phyloP scores from a whole-genome alignment of 2,329 filamentous ascomycete genomes.

The Botryotinia calthae region DNA sequence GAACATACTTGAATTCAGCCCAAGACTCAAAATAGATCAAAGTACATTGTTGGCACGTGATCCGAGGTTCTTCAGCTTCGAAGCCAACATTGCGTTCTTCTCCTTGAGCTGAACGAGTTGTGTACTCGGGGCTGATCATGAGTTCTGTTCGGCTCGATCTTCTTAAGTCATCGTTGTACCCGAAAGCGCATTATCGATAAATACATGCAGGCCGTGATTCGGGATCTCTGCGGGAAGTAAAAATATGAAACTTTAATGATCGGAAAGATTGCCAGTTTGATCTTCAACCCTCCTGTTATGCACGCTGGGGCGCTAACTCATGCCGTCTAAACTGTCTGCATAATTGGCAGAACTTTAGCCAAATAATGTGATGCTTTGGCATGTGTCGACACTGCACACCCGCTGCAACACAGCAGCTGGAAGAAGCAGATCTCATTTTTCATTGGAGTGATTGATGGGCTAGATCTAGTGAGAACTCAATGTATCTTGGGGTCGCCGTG shows the following conservation, averaged over 20 bases:
- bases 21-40: not conserved
- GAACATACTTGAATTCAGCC: too few species aligned
- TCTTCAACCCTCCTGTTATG: not conserved
- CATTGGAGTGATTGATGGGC: not conserved
- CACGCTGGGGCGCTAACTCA: not conserved
- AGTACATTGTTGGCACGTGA: not conserved
- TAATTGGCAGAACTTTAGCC: conserved; percentile 11
- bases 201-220: not conserved
- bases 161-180: not conserved
- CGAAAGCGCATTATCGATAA: not conserved
- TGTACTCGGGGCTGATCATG: not conserved
- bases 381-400: conserved; percentile 7
- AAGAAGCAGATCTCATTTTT: not conserved
- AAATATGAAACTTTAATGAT: not conserved
- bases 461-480: not conserved
- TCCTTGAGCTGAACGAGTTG: not conserved
- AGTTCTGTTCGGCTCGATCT: not conserved
- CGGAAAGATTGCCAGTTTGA: conserved; percentile 1
- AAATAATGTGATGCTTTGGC: conserved; percentile 7
- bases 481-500: not conserved
- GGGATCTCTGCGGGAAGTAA: not conserved
- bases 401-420: not conserved
- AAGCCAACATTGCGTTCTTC: not conserved
- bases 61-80: not conserved
- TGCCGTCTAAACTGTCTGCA: not conserved